Evolutionary conservation across 164 flowering plant species (phyloP).

Genomic region (Nymphaea thermarum): DNA sequence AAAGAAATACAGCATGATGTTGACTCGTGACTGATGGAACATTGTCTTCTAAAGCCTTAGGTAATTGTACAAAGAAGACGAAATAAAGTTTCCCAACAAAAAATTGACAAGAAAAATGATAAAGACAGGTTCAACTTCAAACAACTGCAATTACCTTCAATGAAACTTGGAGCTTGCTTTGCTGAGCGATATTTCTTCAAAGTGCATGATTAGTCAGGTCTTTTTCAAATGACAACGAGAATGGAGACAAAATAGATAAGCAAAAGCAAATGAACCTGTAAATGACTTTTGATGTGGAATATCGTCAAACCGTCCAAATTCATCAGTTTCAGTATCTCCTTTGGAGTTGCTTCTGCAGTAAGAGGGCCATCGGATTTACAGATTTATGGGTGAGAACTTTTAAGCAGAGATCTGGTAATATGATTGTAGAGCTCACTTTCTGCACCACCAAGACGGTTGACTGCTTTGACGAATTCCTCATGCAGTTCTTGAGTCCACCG

Average conservation of each 20-base stretch:
- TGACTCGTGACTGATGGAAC: too few relatives aligned
- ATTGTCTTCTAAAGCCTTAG: too few relatives aligned
- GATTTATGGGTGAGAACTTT: too few relatives aligned
- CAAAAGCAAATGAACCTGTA: constrained; percentile 33
- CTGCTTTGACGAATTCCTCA: constrained; percentile 60
- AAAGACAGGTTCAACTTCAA: too few relatives aligned
- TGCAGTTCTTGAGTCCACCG: constrained; percentile 74
- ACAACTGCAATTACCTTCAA: neutral
- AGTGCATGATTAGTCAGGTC: neutral
- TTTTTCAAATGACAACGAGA: neutral
- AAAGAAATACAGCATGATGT: too few relatives aligned
- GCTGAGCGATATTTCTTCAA: constrained; percentile 60
- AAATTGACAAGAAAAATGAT: too few relatives aligned
- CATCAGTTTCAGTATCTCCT: constrained; percentile 64
- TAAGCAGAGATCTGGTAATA: too few relatives aligned
- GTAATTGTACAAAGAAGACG: too few relatives aligned
- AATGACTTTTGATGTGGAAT: constrained; percentile 72
- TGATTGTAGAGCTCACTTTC: constrained; percentile 36
- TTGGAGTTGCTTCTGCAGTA: constrained; percentile 70
- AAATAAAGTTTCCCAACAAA: too few relatives aligned
- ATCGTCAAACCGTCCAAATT: constrained; percentile 57
- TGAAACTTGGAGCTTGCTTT: constrained; percentile 17
- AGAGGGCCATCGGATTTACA: neutral
- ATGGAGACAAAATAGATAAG: neutral
- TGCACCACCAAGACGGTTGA: constrained; percentile 61